These are phyloP conservation scores for Plasmodium adleri DNA, from an alignment of 169 alveolate species.

Conservation along the genomic window DNA sequence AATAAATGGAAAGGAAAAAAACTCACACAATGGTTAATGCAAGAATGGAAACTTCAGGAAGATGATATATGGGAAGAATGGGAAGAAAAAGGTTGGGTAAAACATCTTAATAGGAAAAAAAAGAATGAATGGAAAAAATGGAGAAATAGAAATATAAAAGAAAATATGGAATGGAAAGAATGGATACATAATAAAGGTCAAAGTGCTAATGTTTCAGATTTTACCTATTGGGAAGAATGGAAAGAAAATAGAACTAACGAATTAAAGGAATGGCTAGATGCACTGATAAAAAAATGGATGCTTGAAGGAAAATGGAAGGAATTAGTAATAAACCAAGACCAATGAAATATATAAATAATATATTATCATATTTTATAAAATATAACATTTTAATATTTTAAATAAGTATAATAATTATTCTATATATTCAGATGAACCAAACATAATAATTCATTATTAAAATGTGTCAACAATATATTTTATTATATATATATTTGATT, in stretches of 20 bases:
- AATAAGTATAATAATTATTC: too few species aligned
- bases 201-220: background rate
- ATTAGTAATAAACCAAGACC: background rate
- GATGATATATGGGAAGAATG: slow-evolving; percentile 23
- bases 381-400: too few species aligned
- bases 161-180: background rate
- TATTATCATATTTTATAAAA: too few species aligned
- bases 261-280: background rate
- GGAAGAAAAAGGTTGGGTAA: slow-evolving; percentile 14
- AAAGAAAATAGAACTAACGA: background rate
- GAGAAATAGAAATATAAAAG: slow-evolving; percentile 11
- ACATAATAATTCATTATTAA: too few species aligned
- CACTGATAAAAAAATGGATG: slow-evolving; percentile 13
- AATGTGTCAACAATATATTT: too few species aligned
- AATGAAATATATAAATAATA: too few species aligned
- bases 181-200: background rate
- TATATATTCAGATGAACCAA: too few species aligned
- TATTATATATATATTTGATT: too few species aligned
- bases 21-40: slow-evolving; percentile 23
- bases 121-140: slow-evolving; percentile 26
- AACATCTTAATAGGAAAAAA: slow-evolving; percentile 2
- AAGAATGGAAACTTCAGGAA: slow-evolving; percentile 41
- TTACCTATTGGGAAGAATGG: slow-evolving; percentile 21
- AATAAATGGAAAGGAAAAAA: slow-evolving; percentile 17
- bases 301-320: slow-evolving; percentile 5